Percentiles rank a stretch among this genome's conserved stretches.
These are phyloP conservation scores for Mikania micrantha DNA, from an alignment of 129 eudicot species.

Conservation along the genomic window DNA sequence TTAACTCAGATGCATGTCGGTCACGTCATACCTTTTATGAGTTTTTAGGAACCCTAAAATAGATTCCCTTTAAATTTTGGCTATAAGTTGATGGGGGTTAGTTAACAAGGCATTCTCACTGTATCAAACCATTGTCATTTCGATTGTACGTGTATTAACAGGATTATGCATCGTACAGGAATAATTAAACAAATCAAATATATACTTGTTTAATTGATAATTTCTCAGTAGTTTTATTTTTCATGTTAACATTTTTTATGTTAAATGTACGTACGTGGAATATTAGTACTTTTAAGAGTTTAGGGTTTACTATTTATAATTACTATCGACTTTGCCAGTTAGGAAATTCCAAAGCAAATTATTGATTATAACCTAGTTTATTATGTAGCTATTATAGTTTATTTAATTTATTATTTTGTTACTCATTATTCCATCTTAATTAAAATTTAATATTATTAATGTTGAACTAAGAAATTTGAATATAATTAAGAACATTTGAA, in stretches of 20 bases:
- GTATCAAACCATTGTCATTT: background rate
- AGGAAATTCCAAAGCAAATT: too few species aligned
- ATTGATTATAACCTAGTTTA: too few species aligned
- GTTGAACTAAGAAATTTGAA: too few species aligned
- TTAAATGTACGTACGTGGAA: too few species aligned
- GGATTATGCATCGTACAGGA: background rate
- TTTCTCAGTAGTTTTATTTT: background rate
- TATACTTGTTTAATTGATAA: background rate
- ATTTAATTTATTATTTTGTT: too few species aligned
- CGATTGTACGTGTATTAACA: background rate
- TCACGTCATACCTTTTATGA: constrained; percentile 15
- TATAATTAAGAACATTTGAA: too few species aligned
- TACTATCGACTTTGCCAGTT: too few species aligned
- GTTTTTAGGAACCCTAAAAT: constrained; percentile 21
- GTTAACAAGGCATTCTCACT: constrained; percentile 4
- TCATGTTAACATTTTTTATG: background rate
- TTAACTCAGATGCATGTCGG: constrained; percentile 17
- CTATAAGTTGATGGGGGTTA: constrained; percentile 20
- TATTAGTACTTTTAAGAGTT: too few species aligned
- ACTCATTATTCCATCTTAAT: too few species aligned
- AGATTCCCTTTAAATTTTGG: constrained; percentile 20
- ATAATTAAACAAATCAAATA: background rate
- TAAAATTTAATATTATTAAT: too few species aligned
- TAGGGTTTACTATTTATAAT: too few species aligned
- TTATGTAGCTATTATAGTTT: too few species aligned